phyloP scores from a whole-genome alignment of 2,329 filamentous ascomycete genomes.

The Alternaria conjuncta region DNA sequence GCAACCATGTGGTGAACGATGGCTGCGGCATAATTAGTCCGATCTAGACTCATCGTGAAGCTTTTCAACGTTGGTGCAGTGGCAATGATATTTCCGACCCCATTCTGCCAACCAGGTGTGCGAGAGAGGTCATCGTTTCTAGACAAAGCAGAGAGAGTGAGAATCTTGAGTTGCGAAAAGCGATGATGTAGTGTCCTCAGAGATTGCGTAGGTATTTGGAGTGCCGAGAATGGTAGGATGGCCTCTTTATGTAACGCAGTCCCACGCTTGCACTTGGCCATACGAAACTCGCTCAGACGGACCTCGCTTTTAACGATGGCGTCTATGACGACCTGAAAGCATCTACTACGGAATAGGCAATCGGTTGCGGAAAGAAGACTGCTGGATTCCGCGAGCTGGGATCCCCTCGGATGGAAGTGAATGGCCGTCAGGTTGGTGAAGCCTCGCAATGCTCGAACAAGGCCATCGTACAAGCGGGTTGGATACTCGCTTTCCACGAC shows the following conservation, averaged over 20 bases:
- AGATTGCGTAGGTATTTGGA: slow-evolving; percentile 17
- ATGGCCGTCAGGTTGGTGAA: slow-evolving; percentile 27
- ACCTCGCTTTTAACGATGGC: slow-evolving; percentile 28
- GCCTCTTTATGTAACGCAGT: slow-evolving; percentile 15
- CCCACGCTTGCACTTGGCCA: slow-evolving; percentile 19
- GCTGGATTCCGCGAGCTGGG: slow-evolving; percentile 15
- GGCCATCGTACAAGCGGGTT: slow-evolving; percentile 24
- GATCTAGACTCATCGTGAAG: slow-evolving; percentile 30
- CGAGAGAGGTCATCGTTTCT: slow-evolving; percentile 14
- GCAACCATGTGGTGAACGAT: slow-evolving; percentile 23
- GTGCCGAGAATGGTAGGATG: slow-evolving; percentile 20
- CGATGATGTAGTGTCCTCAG: slow-evolving; percentile 16
- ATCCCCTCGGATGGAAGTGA: slow-evolving; percentile 23
- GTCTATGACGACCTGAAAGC: slow-evolving; percentile 31
- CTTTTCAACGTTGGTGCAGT: slow-evolving; percentile 22
- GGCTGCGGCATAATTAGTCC: slow-evolving; percentile 18
- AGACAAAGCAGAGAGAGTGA: slow-evolving; percentile 28
- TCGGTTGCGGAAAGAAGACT: slow-evolving; percentile 16
- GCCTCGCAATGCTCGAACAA: slow-evolving; percentile 22
- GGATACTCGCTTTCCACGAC: slow-evolving; percentile 20
- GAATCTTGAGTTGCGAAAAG: slow-evolving; percentile 21
- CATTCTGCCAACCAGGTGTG: slow-evolving; percentile 30
- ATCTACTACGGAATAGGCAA: slow-evolving; percentile 24
- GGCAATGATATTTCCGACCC: slow-evolving; percentile 27
- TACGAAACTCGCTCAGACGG: slow-evolving; percentile 28